These are phyloP conservation scores for Moesziomyces sp. DNA, from an alignment of 1,284 basidiomycete species.

Conservation along the genomic window DNA sequence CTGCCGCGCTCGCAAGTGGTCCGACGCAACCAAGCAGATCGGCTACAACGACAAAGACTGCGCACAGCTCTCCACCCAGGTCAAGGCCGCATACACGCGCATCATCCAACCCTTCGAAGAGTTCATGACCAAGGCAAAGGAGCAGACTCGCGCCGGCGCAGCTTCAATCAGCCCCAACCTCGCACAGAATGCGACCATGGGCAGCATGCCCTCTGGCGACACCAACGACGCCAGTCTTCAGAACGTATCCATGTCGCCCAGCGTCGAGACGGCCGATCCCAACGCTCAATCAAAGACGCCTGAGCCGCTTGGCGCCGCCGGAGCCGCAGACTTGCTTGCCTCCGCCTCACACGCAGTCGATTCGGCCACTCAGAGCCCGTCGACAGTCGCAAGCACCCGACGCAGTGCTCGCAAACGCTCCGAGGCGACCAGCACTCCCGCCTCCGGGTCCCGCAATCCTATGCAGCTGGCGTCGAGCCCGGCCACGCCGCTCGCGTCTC, in stretches of 20 bases:
- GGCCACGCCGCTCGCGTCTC: conserved; percentile 17
- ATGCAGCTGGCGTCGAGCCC: conserved; percentile 27
- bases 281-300: conserved; percentile 26
- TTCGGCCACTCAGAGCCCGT: conserved; percentile 26
- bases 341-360: conserved; percentile 19
- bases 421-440: conserved; percentile 26
- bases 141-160: conserved; percentile 48
- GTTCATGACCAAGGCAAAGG: conserved; percentile 74
- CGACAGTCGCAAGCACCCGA: conserved; percentile 30
- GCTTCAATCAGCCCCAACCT: conserved; percentile 25
- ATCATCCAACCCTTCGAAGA: conserved; percentile 94
- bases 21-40: conserved; percentile 80
- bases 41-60: conserved; percentile 75
- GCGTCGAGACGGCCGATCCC: conserved; percentile 22
- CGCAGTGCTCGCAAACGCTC: conserved; percentile 40
- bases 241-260: conserved; percentile 30
- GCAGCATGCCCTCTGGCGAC: conserved; percentile 4
- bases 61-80: conserved; percentile 83
- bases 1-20: conserved; percentile 84
- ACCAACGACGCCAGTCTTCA: conserved; percentile 10
- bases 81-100: conserved; percentile 87
- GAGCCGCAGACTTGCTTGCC: conserved; percentile 26
- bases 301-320: conserved; percentile 28
- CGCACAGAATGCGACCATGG: conserved; percentile 29
- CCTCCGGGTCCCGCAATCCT: conserved; percentile 22